Evolutionary conservation across 108 stramenopile genomes (phyloP), one percentile per base, ranked within the genome.

Genomic region (Cyclotella kingstonii): DNA sequence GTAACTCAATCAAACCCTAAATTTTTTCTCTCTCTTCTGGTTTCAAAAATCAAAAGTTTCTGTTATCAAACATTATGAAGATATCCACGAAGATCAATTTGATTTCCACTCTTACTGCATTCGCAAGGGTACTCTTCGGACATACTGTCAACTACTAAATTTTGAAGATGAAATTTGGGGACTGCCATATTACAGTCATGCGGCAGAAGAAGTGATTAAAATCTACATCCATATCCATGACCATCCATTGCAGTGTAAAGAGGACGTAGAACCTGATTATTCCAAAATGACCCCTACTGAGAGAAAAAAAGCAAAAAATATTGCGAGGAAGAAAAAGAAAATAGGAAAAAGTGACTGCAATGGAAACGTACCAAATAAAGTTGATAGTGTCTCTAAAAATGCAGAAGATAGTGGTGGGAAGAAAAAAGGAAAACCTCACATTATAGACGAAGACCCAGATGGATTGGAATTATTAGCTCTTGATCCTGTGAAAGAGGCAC

Each of bases 71-170:
- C 98, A 99, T 64, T 99, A 97, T 63, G 86, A 90, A 36, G 97
- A 96, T 69, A 93, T 95, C 36, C 84, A 91, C 46, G 97, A 98
- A 56, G 98, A 99, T 82, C 96, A 98, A 70, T 96, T 99, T 55
- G 98, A 99, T 80, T 98, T 99, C 66, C 98, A 99, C 83, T 75
- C 79, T 33, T 99, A 98, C 65, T 98, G 97, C 70, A 64, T 98
- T 59, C 92, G 97, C 41, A 98, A 97, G 82, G 90, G 89, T 18
- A 99, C 97, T 5, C 76, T 99, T 23, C 85, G 97, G 38, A 80
- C 97, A 0, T 99, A 99, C 73, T 81, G 94, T 22, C 89, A 84
- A 40, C 73, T 95, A 29, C 77, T 99, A 17, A 70, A 84, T 45
- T 86, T 88, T 53, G 97, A 95, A 68, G 96, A 96, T 57, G 70